A percentile compares a stretch with the other conserved stretches of the same genome.
phyloP scores from a whole-genome alignment of 148 eudicot species.

The Rhododendron molle region DNA sequence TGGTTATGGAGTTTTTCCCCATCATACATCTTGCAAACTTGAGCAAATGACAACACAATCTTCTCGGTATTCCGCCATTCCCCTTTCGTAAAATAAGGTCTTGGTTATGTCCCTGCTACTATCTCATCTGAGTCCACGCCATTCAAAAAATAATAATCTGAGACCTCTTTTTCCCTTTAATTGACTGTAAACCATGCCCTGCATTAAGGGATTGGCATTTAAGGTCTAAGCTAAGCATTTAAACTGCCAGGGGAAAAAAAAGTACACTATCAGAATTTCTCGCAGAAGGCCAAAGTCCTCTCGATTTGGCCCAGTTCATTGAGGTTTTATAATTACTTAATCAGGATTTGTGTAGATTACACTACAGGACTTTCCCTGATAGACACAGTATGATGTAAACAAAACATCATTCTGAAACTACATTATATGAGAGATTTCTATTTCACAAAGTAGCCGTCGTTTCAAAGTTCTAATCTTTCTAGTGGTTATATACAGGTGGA shows the following conservation, averaged over 20 bases:
- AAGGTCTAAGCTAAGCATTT: background rate
- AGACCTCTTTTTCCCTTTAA: background rate
- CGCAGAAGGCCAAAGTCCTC: background rate
- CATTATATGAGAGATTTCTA: background rate
- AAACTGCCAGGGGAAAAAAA: background rate
- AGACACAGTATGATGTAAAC: background rate
- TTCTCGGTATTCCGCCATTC: background rate
- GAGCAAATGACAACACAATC: background rate
- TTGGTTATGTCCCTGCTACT: background rate
- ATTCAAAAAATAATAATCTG: background rate
- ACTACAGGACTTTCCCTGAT: background rate
- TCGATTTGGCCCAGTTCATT: background rate
- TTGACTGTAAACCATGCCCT: background rate
- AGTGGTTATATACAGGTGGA: slow-evolving; percentile 51
- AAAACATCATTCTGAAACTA: background rate
- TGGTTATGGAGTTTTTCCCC: background rate
- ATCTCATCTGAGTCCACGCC: background rate
- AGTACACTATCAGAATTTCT: background rate
- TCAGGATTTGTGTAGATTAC: background rate
- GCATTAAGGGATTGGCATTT: background rate
- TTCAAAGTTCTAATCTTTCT: background rate
- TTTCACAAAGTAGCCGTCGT: background rate
- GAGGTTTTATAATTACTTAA: background rate
- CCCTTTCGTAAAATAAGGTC: background rate
- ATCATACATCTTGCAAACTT: background rate